Conservation (phyloP, 306 rosid genomes). For the Pterocarpus macrocarpus region DNA sequence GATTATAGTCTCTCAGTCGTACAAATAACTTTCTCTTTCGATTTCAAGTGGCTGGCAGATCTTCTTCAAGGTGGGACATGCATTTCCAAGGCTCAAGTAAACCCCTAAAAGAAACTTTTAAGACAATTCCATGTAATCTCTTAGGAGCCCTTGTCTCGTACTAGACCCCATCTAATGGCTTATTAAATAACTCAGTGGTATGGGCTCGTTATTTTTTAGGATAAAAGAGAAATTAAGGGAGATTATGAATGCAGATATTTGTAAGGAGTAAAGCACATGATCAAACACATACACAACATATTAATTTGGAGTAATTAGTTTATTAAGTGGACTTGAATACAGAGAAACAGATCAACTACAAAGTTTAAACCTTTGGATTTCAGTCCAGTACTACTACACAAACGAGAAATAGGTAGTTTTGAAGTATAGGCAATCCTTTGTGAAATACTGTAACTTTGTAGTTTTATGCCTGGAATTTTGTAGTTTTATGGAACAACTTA, state of each 20-base stretch:
- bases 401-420: no score
- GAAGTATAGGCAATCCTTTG: no score
- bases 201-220: neutral
- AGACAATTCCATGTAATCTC: slow-evolving; percentile 45
- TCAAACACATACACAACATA: neutral
- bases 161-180: neutral
- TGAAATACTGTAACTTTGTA: no score
- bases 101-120: neutral
- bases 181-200: neutral
- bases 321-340: no score
- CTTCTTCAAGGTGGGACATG: neutral
- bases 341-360: no score
- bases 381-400: no score
- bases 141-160: neutral
- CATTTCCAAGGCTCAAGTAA: neutral
- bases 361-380: no score
- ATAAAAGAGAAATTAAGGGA: neutral
- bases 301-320: no score
- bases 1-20: neutral
- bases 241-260: neutral
- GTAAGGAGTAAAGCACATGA: neutral
- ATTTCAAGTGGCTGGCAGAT: neutral
- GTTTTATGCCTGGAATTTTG: no score
- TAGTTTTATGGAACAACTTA: no score
- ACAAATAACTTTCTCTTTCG: neutral